Percentiles rank a stretch among this genome's conserved stretches.
phyloP scores from a whole-genome alignment of 192 early-diverging fungal genomes.

The Dissophora ornata region DNA sequence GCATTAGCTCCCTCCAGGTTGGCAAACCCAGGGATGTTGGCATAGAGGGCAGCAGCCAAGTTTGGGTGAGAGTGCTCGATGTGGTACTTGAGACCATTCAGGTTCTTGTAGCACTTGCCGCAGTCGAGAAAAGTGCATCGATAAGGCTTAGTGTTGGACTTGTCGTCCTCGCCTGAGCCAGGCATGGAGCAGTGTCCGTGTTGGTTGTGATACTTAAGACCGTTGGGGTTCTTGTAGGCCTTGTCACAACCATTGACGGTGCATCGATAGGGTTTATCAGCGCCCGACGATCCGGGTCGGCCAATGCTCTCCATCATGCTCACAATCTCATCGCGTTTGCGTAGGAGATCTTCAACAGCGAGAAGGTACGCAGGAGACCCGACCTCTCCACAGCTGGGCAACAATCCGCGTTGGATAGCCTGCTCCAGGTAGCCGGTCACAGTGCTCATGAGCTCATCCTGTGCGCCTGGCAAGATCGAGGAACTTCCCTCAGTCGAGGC shows the following conservation, averaged over 20 bases:
- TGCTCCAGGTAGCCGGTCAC: slow-evolving; percentile 52
- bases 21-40: slow-evolving; percentile 39
- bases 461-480: not conserved
- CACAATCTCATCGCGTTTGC: slow-evolving; percentile 55
- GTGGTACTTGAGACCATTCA: slow-evolving; percentile 97
- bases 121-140: slow-evolving; percentile 84
- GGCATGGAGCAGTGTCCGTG: slow-evolving; percentile 84
- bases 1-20: slow-evolving; percentile 57
- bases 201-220: slow-evolving; percentile 96
- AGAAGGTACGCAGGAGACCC: slow-evolving; percentile 31
- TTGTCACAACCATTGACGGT: slow-evolving; percentile 86
- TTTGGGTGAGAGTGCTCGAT: slow-evolving; percentile 88
- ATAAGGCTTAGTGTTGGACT: slow-evolving; percentile 73
- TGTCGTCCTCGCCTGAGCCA: slow-evolving; percentile 67
- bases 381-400: slow-evolving; percentile 46
- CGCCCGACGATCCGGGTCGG: slow-evolving; percentile 17
- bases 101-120: slow-evolving; percentile 96
- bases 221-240: slow-evolving; percentile 98
- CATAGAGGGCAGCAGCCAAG: slow-evolving; percentile 53
- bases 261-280: slow-evolving; percentile 89
- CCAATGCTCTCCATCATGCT: slow-evolving; percentile 56
- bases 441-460: slow-evolving; percentile 38
- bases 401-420: slow-evolving; percentile 35
- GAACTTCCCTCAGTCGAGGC: not conserved
- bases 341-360: slow-evolving; percentile 42